Percentiles rank a stretch among this genome's conserved stretches.
These are phyloP conservation scores for Omphalea diandra DNA, from an alignment of 441 rosid genomes.

Conservation along the genomic window DNA sequence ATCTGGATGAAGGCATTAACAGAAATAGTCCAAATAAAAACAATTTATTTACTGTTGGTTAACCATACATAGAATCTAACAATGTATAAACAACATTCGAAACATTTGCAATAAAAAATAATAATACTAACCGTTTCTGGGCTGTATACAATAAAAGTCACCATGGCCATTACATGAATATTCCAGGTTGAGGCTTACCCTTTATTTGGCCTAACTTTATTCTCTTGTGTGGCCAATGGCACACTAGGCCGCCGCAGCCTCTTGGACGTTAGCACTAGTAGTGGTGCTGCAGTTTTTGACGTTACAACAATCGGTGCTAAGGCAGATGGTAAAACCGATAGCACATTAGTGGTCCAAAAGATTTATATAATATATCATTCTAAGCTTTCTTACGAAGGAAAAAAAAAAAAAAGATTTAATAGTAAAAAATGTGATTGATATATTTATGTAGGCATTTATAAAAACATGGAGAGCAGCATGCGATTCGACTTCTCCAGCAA, in stretches of 20 bases:
- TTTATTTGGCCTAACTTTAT: conserved; percentile 16
- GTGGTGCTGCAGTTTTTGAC: conserved; percentile 22
- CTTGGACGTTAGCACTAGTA: too few species aligned
- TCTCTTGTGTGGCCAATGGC: conserved; percentile 28
- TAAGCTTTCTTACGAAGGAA: too few species aligned
- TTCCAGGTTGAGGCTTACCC: conserved; percentile 5
- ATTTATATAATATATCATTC: too few species aligned
- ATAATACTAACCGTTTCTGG: too few species aligned
- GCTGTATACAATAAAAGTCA: background rate
- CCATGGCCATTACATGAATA: conserved; percentile 29
- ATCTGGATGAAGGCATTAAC: too few species aligned
- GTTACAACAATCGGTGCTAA: conserved; percentile 28
- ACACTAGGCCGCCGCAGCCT: background rate
- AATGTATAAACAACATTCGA: too few species aligned
- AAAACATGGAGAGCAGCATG: conserved; percentile 45
- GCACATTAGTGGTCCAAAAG: conserved; percentile 22
- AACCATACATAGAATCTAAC: too few species aligned
- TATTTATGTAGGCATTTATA: conserved; percentile 39
- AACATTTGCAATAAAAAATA: background rate
- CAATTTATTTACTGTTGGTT: too few species aligned
- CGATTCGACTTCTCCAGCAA: conserved; percentile 22
- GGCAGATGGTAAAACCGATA: conserved; percentile 24
- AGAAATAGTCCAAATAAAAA: too few species aligned
- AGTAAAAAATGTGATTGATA: background rate
- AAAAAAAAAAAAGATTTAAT: too few species aligned